Evolutionary conservation across 2,329 filamentous ascomycete species (phyloP).

Genomic region (Pseudopyrenochaeta lycopersici): DNA sequence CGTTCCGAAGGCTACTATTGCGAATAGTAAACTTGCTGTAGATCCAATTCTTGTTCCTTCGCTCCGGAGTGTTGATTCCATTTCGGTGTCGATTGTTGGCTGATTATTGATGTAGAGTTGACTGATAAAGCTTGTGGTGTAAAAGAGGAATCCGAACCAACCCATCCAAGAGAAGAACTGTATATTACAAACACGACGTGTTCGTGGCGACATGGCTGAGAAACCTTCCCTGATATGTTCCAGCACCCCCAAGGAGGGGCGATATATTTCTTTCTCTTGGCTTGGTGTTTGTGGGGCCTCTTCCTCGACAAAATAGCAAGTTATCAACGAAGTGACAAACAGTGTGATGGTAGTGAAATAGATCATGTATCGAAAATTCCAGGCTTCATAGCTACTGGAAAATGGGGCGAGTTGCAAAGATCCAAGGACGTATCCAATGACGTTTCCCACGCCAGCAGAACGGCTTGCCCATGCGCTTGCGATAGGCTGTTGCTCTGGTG

Average conservation of each 20-base stretch:
- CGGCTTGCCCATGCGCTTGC: slow-evolving; percentile 42
- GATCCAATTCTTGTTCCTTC: slow-evolving; percentile 8
- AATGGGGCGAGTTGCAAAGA: slow-evolving; percentile 25
- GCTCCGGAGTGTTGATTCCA: slow-evolving; percentile 1
- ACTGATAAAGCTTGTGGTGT: slow-evolving; percentile 26
- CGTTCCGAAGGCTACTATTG: slow-evolving; percentile 9
- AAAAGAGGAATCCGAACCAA: slow-evolving; percentile 50
- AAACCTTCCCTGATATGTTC: slow-evolving; percentile 1
- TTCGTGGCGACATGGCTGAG: slow-evolving; percentile 3
- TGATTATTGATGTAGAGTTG: slow-evolving; percentile 13
- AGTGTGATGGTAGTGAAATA: slow-evolving; percentile 4
- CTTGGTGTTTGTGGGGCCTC: background rate
- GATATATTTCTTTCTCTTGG: background rate
- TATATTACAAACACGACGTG: slow-evolving; percentile 58
- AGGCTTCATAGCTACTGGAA: slow-evolving; percentile 26
- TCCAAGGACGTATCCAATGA: slow-evolving; percentile 37
- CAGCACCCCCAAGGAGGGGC: background rate
- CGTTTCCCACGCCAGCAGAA: slow-evolving; percentile 39
- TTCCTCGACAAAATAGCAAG: background rate
- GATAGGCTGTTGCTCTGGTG: slow-evolving; percentile 37
- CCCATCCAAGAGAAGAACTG: slow-evolving; percentile 64
- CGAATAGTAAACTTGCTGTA: slow-evolving; percentile 11
- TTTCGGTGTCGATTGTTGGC: background rate
- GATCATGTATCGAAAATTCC: slow-evolving; percentile 14
- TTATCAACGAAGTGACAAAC: slow-evolving; percentile 3